Base-by-base conservation (phyloP, 2,329 filamentous ascomycete genomes). In the Alternaria gaisen region DNA sequence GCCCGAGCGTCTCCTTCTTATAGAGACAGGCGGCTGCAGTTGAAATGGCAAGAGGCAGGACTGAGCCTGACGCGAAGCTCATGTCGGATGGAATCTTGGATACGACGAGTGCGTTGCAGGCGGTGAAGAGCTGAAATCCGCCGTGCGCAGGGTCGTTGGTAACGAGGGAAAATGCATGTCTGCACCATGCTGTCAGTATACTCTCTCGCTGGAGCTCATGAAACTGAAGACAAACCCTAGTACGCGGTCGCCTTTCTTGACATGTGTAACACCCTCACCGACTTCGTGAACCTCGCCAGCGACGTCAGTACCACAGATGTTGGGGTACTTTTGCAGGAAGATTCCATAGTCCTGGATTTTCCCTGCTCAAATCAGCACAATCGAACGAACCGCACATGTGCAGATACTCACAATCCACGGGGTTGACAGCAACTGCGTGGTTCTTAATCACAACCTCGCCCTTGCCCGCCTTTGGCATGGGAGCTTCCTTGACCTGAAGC, bases 201-300 rank as follows among this genome's bases (percentile, higher is more conserved):
- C 67, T 18, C 58, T 20, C 10, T 28, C 36, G 5, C 11, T 8
- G 6, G 1, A 43, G 28, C 22, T 50, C 20, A 36, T 30, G 10
- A 50, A 18, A 16, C 14, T 28, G 12, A 20, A n/a, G n/a, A 61
- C 62, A 18, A 61, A 76, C 72, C 67, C 82, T 28, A 81, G 71
- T 5, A 84, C 82, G 26, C 82, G 78, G 59, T 83, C 79, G 3
- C 83, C 83, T 20, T 79, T 76, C 55, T 79, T 74, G 65, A 83
- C 79, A 10, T 81, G 76, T 7, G 77, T 78, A 5, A 85, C 82
- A 8, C 72, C 74, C n/a, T 78, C 72, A 3, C 83, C 83, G 7
- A 84, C 74, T 62, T 83, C 81, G 24, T 80, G 66, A 3, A 84
- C 76, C 64, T 82, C 79, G 12, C 83, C 83, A 2, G 82, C 81